phyloP scores from a whole-genome alignment of 495 filamentous ascomycete genomes.

The Tuber magnatum region DNA sequence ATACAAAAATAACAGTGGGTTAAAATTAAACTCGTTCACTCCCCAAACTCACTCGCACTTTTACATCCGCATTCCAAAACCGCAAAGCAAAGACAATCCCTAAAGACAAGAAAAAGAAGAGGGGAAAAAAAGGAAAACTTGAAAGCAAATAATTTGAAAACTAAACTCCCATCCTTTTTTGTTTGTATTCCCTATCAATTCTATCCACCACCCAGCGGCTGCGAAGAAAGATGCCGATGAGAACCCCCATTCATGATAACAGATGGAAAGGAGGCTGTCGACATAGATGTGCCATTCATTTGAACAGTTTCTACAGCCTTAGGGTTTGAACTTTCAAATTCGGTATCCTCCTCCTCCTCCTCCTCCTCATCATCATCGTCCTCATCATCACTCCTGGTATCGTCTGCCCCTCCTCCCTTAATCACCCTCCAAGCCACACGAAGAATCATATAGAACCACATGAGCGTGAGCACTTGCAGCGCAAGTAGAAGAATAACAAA shows the following conservation, averaged over 20 bases:
- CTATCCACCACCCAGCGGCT: constrained; percentile 30
- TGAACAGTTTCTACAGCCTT: constrained; percentile 21
- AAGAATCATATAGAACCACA: constrained; percentile 88
- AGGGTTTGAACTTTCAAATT: constrained; percentile 16
- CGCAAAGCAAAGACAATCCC: constrained; percentile 33
- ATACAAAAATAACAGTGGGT: constrained; percentile 25
- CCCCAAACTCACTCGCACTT: constrained; percentile 25
- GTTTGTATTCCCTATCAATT: neutral
- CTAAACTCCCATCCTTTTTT: constrained; percentile 6
- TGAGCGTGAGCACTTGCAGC: constrained; percentile 69
- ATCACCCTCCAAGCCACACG: constrained; percentile 70
- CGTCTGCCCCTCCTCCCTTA: constrained; percentile 70
- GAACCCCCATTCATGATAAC: constrained; percentile 31
- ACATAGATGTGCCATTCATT: constrained; percentile 25
- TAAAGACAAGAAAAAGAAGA: constrained; percentile 21
- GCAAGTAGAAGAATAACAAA: constrained; percentile 71
- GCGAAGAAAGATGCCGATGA: constrained; percentile 31
- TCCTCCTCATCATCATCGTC: constrained; percentile 57
- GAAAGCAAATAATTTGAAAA: constrained; percentile 14
- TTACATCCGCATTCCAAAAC: constrained; percentile 37
- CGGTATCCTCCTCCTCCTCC: constrained; percentile 47
- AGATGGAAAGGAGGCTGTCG: constrained; percentile 36
- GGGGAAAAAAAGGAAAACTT: constrained; percentile 22
- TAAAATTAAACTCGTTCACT: constrained; percentile 35
- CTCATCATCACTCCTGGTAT: constrained; percentile 82